Evolutionary conservation across 257 asterid genomes (phyloP), one percentile per base, ranked within the genome.

Genomic region (Scutellaria minor): DNA sequence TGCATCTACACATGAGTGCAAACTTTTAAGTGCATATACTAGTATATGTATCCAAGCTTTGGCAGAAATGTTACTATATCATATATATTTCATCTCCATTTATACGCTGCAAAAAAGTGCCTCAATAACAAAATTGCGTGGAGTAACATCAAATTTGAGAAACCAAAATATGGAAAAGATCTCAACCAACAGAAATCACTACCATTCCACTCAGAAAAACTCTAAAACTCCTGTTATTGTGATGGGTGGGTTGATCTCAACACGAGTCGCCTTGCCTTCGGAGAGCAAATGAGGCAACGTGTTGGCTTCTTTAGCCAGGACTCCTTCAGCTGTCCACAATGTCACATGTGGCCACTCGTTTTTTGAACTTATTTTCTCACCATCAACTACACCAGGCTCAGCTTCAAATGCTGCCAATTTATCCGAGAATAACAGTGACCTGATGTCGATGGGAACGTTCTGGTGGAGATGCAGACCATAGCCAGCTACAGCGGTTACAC

Each of bases 311-410:
- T 82, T 88, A 3, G 99, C 84, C 11, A 77, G 10, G 69, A 82
- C 81, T 61, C 95, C 95, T 41, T 75, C 68, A 42, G 86, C 96
- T 55, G 96, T 86, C 98, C 99, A 91, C 70, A 94, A 59, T 7
- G 97, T 94, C 42, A 81, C 84, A 44, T 94, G 99, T 2, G 98
- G 92, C 98, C 99, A 94, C 78, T 90, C 85, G 47, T 90, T 94
- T 77, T 81, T 89, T 5, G 93, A 87, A 52, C n/a, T 56, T 63
- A 94, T 27, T 80, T 90, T 87, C 66, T 91, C 97, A 7, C 97
- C 99, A 50, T 88, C 90, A 31, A 89, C 87, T n/a, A 70, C 77
- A 3, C 95, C 96, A 6, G 84, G 84, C 1, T 79, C 73, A 15
- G 89, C 90, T 78, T 94, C 97, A 35, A 94, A 55, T 3, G 99